phyloP scores from a whole-genome alignment of 1,284 basidiomycete genomes.

The Melampsora larici-populina region DNA sequence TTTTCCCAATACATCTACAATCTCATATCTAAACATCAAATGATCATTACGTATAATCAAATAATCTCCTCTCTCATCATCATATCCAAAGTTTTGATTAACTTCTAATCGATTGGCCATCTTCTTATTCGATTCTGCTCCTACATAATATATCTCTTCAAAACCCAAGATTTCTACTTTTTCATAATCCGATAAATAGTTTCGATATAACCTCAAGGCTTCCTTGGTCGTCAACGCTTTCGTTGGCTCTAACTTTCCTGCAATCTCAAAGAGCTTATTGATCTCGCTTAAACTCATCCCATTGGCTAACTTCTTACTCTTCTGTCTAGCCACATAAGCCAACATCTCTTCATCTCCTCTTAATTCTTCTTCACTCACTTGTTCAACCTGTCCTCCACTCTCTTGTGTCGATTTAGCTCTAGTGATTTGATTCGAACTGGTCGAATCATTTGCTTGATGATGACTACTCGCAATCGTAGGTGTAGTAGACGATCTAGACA shows the following conservation, averaged over 20 bases:
- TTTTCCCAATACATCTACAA: constrained; percentile 87
- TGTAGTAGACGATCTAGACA: constrained; percentile 47
- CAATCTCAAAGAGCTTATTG: constrained; percentile 85
- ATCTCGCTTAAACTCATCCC: constrained; percentile 76
- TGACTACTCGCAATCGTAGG: constrained; percentile 43
- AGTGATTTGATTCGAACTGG: constrained; percentile 44
- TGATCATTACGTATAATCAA: constrained; percentile 86
- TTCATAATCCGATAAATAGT: constrained; percentile 64
- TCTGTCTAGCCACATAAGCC: constrained; percentile 83
- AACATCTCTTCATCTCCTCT: constrained; percentile 95
- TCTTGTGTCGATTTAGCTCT: constrained; percentile 43
- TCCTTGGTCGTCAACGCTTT: constrained; percentile 66
- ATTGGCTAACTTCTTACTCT: constrained; percentile 77
- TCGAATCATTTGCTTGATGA: constrained; percentile 43
- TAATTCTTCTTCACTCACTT: constrained; percentile 72
- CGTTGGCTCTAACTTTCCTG: constrained; percentile 75
- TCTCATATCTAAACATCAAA: constrained; percentile 91
- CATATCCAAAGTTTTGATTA: constrained; percentile 90
- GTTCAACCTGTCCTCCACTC: constrained; percentile 17
- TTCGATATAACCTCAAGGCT: constrained; percentile 55
- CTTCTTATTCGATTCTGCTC: constrained; percentile 76
- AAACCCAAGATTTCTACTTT: constrained; percentile 87
- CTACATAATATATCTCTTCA: constrained; percentile 77
- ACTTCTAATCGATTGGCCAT: constrained; percentile 67
- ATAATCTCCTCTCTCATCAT: constrained; percentile 98